Evolutionary conservation across 257 asterid genomes (phyloP), one percentile per base, ranked within the genome.

Genomic region (Datura wrightii): DNA sequence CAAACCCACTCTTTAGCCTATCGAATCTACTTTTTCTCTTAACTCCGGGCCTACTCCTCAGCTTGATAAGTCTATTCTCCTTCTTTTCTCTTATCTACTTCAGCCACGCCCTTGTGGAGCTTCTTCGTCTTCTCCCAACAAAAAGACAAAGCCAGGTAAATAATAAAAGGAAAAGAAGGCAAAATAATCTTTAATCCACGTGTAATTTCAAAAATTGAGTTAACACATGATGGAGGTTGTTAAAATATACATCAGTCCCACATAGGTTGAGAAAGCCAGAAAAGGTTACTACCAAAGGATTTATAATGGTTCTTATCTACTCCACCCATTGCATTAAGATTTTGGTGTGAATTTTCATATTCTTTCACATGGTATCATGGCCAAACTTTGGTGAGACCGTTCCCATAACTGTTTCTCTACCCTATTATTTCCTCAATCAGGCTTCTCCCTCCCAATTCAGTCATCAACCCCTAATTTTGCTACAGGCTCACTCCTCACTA

Each of bases 91-190:
- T 69, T 8, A 5, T 4, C 53, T 69, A 18, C 34, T 69, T 41
- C 79, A 69, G 78, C 79, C 52, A 69, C 34, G 19, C 34, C 78
- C 79, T 39, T 69, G 53, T 41, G 79, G 52, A 8, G 79, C 24
- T 34, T 39, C 79, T 16, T 39, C 34, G 15, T 16, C 52, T 39
- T 69, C 53, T 69, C 52, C 15, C 79, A 16, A 3, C 8, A 41
- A 65, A 15, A 67, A 3, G 76, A 37, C 50, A 67, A 67, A 15
- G 50, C 44, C 78, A 66, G 78, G 24, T 39, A 69, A 37, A 39
- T 41, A 39, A 69, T 39, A 69, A 39, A 39, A 16, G 78, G 3
- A 39, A 69, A 69, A 15, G 52, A 69, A 69, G 78, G 52, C 52
- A 69, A 69, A 39, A 69, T 39, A 39, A 69, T 39, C 52, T 39